phyloP scores from a whole-genome alignment of 345 rosid genomes.

The Populus pruinosa region DNA sequence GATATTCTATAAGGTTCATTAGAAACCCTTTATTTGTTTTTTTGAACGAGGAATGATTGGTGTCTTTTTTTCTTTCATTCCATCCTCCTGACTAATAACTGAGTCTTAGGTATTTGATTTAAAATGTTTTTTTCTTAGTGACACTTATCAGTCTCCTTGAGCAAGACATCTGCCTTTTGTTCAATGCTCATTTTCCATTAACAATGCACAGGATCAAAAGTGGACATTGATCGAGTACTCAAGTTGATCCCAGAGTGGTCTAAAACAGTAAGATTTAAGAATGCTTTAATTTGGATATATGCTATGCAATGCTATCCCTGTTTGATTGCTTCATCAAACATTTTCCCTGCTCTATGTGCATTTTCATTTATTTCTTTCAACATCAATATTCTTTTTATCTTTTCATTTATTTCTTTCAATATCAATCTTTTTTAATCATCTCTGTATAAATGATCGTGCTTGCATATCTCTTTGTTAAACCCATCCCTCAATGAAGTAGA shows the following conservation, averaged over 20 bases:
- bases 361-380: background rate
- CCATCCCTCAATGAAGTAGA: too few species aligned
- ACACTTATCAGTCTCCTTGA: slow-evolving; percentile 6
- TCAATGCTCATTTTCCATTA: slow-evolving; percentile 20
- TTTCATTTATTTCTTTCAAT: background rate
- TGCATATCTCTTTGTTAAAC: too few species aligned
- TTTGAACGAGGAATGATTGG: too few species aligned
- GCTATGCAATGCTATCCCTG: background rate
- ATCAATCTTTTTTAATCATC: background rate
- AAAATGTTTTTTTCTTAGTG: background rate
- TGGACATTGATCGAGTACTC: slow-evolving; percentile 57
- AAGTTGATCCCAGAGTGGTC: slow-evolving; percentile 77
- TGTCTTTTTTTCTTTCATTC: background rate
- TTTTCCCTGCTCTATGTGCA: background rate
- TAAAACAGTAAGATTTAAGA: slow-evolving; percentile 56
- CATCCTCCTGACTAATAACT: slow-evolving; percentile 1
- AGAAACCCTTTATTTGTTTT: too few species aligned
- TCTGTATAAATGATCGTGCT: too few species aligned
- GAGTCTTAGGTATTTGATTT: background rate
- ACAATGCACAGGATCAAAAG: slow-evolving; percentile 47
- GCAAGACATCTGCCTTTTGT: slow-evolving; percentile 5
- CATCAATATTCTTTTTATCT: background rate
- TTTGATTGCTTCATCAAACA: background rate
- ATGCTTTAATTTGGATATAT: background rate
- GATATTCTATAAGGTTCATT: background rate